These are phyloP conservation scores for Calonectria crousiana DNA, from an alignment of 2,329 filamentous ascomycete species.

Conservation along the genomic window DNA sequence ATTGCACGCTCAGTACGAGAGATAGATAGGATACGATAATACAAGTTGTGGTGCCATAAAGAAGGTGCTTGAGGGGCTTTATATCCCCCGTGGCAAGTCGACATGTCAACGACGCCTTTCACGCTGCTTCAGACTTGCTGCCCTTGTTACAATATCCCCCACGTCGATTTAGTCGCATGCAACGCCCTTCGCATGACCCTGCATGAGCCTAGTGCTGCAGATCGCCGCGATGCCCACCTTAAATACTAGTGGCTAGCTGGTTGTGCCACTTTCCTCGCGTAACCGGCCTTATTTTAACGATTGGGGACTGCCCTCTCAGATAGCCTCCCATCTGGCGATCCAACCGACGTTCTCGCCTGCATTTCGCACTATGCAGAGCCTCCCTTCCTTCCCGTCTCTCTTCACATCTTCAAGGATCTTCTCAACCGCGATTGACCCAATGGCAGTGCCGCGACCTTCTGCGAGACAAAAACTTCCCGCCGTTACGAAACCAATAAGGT, in stretches of 20 bases:
- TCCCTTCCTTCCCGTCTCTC: conserved; percentile 56
- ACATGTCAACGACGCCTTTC: conserved; percentile 48
- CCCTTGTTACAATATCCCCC: neutral
- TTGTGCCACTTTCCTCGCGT: neutral
- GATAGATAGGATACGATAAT: conserved; percentile 2
- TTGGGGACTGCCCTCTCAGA: conserved; percentile 50
- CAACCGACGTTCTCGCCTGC: conserved; percentile 84
- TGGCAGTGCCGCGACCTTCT: conserved; percentile 79
- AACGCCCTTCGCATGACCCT: neutral
- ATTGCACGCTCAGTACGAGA: neutral
- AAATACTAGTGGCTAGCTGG: neutral
- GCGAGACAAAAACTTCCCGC: conserved; percentile 86
- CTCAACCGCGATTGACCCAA: conserved; percentile 76
- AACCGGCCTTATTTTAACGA: neutral
- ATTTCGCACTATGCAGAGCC: conserved; percentile 83
- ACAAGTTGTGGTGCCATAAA: neutral
- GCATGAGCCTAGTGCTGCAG: conserved; percentile 16
- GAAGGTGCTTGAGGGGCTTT: conserved; percentile 1
- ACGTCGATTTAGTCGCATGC: neutral
- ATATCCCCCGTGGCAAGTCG: conserved; percentile 24
- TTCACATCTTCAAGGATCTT: conserved; percentile 61
- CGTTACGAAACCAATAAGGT: conserved; percentile 92
- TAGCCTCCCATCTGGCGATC: conserved; percentile 81
- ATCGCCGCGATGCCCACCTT: neutral
- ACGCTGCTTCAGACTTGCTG: neutral